Conservation (phyloP, 345 rosid species). For the Gossypium raimondii region DNA sequence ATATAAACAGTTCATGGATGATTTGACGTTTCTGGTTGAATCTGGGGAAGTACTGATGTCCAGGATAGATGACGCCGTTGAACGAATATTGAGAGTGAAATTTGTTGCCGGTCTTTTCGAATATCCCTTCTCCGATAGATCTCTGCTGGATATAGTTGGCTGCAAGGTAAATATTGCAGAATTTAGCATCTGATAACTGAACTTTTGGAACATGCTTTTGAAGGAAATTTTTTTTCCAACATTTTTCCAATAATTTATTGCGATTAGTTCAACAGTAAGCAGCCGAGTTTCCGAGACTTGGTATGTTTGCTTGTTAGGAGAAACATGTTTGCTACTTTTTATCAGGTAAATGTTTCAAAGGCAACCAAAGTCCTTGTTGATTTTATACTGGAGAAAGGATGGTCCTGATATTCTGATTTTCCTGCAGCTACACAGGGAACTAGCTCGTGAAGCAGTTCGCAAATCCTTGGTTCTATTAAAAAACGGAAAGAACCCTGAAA, state of each 20-base stretch:
- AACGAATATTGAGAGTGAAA: conserved; percentile 79
- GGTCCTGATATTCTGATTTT: neutral
- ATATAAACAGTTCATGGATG: conserved; percentile 46
- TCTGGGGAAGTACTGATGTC: conserved; percentile 65
- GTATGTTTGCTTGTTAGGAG: neutral
- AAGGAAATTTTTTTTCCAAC: neutral
- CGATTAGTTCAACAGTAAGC: neutral
- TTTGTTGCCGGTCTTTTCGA: conserved; percentile 76
- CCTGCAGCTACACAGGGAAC: conserved; percentile 68
- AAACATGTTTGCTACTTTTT: neutral
- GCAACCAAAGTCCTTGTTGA: conserved; percentile 2
- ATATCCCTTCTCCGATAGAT: conserved; percentile 62
- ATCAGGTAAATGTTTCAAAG: neutral
- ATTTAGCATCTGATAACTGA: neutral
- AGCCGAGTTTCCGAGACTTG: neutral
- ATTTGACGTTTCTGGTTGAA: conserved; percentile 49
- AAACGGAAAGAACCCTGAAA: conserved; percentile 58
- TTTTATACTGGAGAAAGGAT: neutral
- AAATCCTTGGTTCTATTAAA: conserved; percentile 26
- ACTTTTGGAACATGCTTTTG: neutral
- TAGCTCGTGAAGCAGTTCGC: conserved; percentile 38
- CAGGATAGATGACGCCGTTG: conserved; percentile 77
- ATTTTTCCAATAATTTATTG: neutral
- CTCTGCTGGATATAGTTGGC: conserved; percentile 64
- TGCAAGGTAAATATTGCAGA: conserved; percentile 53